Evolutionary conservation across 441 rosid species (phyloP).

Genomic region (Macaranga tanarius): DNA sequence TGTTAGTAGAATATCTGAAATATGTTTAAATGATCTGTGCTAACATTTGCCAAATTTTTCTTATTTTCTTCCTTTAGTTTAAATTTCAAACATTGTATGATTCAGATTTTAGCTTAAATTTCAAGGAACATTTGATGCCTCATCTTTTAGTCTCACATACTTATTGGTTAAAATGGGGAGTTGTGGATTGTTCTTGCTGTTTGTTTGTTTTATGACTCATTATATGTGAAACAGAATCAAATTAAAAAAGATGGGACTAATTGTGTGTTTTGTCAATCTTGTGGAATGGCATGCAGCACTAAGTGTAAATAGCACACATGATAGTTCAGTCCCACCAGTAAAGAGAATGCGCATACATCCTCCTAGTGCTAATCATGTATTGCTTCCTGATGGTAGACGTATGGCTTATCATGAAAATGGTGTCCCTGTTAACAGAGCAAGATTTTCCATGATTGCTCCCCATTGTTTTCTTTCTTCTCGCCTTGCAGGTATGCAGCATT

Average conservation of each 20-base stretch:
- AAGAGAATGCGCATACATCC: slow-evolving; percentile 69
- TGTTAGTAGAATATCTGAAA: too few species aligned
- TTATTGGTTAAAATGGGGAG: not conserved
- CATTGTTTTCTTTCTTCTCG: slow-evolving; percentile 93
- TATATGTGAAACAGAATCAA: not conserved
- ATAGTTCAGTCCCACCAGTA: slow-evolving; percentile 35
- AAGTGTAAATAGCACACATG: slow-evolving; percentile 41
- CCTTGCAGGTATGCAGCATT: slow-evolving; percentile 59
- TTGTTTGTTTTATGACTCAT: not conserved
- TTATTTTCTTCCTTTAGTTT: not conserved
- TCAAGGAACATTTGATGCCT: not conserved
- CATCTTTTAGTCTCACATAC: not conserved
- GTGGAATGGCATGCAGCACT: slow-evolving; percentile 53
- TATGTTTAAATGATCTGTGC: too few species aligned
- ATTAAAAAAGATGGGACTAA: not conserved
- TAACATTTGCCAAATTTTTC: too few species aligned
- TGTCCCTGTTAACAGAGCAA: slow-evolving; percentile 67
- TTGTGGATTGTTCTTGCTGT: not conserved
- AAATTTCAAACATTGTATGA: not conserved
- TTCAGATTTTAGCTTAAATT: not conserved
- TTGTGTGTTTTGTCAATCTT: slow-evolving; percentile 11
- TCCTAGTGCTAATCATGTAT: slow-evolving; percentile 53
- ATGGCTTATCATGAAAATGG: slow-evolving; percentile 78
- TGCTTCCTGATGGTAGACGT: slow-evolving; percentile 92
- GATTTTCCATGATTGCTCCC: slow-evolving; percentile 67